Evolutionary conservation across 2,329 filamentous ascomycete species (phyloP).

Genomic region (Pyrenophora seminiperda): DNA sequence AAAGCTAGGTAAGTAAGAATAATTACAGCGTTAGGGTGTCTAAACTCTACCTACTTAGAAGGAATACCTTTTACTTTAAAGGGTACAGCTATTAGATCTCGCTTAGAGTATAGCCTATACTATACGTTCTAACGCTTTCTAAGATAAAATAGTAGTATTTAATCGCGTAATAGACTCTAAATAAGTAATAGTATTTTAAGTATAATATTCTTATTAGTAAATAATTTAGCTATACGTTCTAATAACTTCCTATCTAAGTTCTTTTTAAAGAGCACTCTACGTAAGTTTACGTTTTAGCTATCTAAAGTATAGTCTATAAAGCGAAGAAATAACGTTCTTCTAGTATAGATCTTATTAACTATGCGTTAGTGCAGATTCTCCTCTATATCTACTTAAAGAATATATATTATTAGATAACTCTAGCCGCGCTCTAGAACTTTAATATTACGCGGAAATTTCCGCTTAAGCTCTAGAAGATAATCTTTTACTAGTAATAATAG

Average conservation of each 20-base stretch:
- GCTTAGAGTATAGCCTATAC: slow-evolving; percentile 60
- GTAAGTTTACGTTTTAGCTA: slow-evolving; percentile 40
- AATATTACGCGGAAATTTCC: slow-evolving; percentile 46
- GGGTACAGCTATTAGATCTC: slow-evolving; percentile 64
- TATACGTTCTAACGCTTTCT: slow-evolving; percentile 69
- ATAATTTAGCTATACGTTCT: slow-evolving; percentile 16
- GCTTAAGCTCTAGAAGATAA: slow-evolving; percentile 37
- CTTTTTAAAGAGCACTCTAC: slow-evolving; percentile 59
- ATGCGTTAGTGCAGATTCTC: slow-evolving; percentile 44
- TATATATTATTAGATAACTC: slow-evolving; percentile 53
- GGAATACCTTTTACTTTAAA: slow-evolving; percentile 70
- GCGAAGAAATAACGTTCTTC: slow-evolving; percentile 41
- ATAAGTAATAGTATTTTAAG: slow-evolving; percentile 53
- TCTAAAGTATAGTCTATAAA: slow-evolving; percentile 37
- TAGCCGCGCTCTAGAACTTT: slow-evolving; percentile 47
- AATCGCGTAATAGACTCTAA: slow-evolving; percentile 61
- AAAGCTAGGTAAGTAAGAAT: slow-evolving; percentile 68
- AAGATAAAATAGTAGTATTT: slow-evolving; percentile 61
- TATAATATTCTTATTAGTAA: slow-evolving; percentile 39
- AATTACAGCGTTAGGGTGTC: slow-evolving; percentile 70
- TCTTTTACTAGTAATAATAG: slow-evolving; percentile 54
- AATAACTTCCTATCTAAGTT: slow-evolving; percentile 47
- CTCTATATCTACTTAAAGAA: slow-evolving; percentile 67
- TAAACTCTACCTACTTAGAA: slow-evolving; percentile 66
- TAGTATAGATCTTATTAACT: slow-evolving; percentile 9